Conservation (phyloP, 305 asterid species). For the Ilex paraguariensis region DNA sequence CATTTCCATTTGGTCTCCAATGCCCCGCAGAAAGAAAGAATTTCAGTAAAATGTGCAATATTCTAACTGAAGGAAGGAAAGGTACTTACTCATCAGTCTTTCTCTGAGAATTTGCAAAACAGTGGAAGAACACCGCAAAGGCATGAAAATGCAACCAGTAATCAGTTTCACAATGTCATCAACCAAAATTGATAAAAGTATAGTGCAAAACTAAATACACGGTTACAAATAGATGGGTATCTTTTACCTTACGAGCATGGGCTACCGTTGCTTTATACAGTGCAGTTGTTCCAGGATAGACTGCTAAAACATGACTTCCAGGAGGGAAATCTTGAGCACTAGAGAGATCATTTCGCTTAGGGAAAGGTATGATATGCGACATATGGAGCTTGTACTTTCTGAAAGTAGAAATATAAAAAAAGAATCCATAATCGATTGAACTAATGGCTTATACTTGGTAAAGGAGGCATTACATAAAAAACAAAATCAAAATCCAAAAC, state of each 20-base stretch:
- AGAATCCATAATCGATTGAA: background rate
- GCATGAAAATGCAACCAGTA: conserved; percentile 19
- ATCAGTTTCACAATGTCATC: conserved; percentile 26
- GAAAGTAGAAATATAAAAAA: conserved; percentile 27
- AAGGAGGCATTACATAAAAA: background rate
- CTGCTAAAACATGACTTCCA: conserved; percentile 89
- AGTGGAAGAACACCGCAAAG: conserved; percentile 16
- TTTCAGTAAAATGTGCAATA: too few relatives aligned
- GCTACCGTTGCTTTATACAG: conserved; percentile 94
- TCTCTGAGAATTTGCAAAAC: conserved; percentile 45
- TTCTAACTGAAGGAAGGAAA: conserved; percentile 4
- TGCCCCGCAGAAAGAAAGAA: too few relatives aligned
- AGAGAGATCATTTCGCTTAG: conserved; percentile 67
- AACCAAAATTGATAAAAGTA: background rate
- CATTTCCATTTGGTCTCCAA: too few relatives aligned
- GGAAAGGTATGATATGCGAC: conserved; percentile 88
- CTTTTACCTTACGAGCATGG: conserved; percentile 74
- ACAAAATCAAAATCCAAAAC: background rate
- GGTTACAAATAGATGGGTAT: conserved; percentile 1
- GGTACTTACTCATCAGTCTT: conserved; percentile 83
- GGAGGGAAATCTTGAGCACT: conserved; percentile 70
- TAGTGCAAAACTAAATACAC: background rate
- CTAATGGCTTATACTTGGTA: background rate
- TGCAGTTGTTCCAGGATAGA: conserved; percentile 95
- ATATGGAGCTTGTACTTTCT: conserved; percentile 89